Evolutionary conservation across 129 eudicot genomes (phyloP), one percentile per base, ranked within the genome.

Genomic region (Solidago caesia): DNA sequence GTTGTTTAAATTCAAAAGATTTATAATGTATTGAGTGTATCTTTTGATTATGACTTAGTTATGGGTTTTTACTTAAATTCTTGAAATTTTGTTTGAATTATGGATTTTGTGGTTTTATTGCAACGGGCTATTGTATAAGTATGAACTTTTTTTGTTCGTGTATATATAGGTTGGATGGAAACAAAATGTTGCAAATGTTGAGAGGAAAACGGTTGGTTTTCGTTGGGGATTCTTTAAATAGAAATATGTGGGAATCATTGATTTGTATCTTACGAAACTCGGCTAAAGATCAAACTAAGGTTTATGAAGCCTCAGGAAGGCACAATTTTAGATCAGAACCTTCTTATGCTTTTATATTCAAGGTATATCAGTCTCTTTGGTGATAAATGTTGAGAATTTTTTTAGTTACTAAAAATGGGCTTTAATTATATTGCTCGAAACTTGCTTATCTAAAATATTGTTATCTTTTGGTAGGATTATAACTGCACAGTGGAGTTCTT

Each of bases 161-260:
- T 59, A 11, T 70, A 89, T 59, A 11, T 70, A 89, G 96, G 80
- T 83, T 88, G 69, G 71, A 83, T 75, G 92, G 85, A 71, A 59
- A 77, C 47, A 84, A 78, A 76, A 89, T 92, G 97, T 60, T 92
- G 83, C 72, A 85, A 64, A 33, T 87, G 70, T 82, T 92, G 85
- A 87, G 79, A 80, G 96, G 96, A 58, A 92, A 89, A 60, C 75
- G 96, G 62, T 69, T 92, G 46, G 96, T 87, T 49, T 92, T 87
- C 48, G 97, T 92, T 16, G 97, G 97, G 5, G 97, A 92, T 82
- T 92, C 97, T 12, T 82, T 92, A 15, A 92, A 92, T 67, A 78
- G 97, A 73, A 92, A 92, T 68, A 92, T 92, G 97, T 92, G 97
- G 97, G 97, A 92, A 78, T 92, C 97, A 44, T 87, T 92, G 25